A percentile compares a stretch with the other conserved stretches of the same genome.
Evolutionary conservation across 352 stramenopile genomes (phyloP).

Genomic region (Pythium phragmiticola): DNA sequence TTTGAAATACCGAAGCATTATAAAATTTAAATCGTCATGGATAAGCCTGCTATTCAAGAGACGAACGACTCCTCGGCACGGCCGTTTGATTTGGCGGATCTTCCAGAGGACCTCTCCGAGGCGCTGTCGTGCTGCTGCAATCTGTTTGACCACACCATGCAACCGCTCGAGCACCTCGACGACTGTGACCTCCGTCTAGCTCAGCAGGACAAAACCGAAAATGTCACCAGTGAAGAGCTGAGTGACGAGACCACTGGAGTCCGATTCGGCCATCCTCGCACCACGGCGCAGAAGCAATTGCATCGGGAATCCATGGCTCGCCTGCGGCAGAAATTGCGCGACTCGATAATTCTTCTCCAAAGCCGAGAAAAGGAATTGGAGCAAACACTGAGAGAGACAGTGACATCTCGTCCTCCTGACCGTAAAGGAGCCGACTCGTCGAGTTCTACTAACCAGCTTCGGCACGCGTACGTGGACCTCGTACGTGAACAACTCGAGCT

Average conservation of each 20-base stretch:
- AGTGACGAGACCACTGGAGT: background rate
- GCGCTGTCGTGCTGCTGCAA: background rate
- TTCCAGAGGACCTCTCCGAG: background rate
- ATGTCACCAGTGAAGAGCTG: background rate
- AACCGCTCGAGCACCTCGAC: background rate
- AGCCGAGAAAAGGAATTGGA: background rate
- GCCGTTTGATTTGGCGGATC: background rate
- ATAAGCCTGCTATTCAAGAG: background rate
- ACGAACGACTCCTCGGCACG: background rate
- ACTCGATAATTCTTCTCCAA: background rate
- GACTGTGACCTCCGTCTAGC: background rate
- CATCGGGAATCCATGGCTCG: slow-evolving; percentile 4
- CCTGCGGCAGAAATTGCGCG: background rate
- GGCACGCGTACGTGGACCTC: background rate
- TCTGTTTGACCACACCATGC: background rate
- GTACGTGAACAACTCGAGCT: background rate
- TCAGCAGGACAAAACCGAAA: background rate
- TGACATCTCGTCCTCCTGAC: background rate
- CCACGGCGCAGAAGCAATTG: background rate
- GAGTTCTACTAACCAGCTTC: background rate
- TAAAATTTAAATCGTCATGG: background rate
- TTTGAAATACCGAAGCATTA: background rate
- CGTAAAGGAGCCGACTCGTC: background rate
- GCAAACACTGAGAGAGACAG: background rate
- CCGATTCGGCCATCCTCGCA: background rate